A percentile compares a stretch with the other conserved stretches of the same genome.
These are phyloP conservation scores for Pythium vanterpoolii DNA, from an alignment of 352 stramenopile species.

Conservation along the genomic window DNA sequence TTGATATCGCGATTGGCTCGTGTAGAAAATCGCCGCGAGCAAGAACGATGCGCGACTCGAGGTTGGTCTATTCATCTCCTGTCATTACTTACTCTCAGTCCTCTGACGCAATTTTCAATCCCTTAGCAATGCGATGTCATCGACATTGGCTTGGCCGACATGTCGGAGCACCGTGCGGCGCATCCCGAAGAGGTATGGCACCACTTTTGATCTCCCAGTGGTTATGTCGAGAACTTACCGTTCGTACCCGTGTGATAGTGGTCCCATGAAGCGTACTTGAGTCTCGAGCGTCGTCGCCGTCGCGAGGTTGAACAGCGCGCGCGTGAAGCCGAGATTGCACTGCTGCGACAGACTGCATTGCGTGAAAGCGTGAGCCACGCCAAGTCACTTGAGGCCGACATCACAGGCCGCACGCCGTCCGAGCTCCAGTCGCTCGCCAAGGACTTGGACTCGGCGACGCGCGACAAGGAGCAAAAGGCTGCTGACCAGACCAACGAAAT, in stretches of 20 bases:
- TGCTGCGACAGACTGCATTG: conserved; percentile 66
- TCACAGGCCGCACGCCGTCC: conserved; percentile 37
- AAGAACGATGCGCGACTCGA: conserved; percentile 78
- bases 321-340: conserved; percentile 65
- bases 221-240: not conserved
- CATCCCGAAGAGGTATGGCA: conserved; percentile 64
- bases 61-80: conserved; percentile 23
- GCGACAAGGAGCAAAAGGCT: conserved; percentile 52
- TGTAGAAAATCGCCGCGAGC: conserved; percentile 43
- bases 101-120: not conserved
- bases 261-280: conserved; percentile 48
- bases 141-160: conserved; percentile 70
- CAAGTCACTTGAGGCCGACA: conserved; percentile 70
- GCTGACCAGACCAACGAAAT: conserved; percentile 65
- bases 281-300: conserved; percentile 46
- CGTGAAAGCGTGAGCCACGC: conserved; percentile 68
- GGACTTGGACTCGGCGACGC: conserved; percentile 39
- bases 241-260: conserved; percentile 37
- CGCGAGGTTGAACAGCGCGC: conserved; percentile 62
- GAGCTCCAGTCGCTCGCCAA: conserved; percentile 65
- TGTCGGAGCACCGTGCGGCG: conserved; percentile 60
- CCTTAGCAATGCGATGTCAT: conserved; percentile 78
- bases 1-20: not conserved
- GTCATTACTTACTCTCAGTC: not conserved
- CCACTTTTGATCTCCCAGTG: no score